Evolutionary conservation across 2,329 filamentous ascomycete species (phyloP).

Genomic region (Fusarium praegraminearum): DNA sequence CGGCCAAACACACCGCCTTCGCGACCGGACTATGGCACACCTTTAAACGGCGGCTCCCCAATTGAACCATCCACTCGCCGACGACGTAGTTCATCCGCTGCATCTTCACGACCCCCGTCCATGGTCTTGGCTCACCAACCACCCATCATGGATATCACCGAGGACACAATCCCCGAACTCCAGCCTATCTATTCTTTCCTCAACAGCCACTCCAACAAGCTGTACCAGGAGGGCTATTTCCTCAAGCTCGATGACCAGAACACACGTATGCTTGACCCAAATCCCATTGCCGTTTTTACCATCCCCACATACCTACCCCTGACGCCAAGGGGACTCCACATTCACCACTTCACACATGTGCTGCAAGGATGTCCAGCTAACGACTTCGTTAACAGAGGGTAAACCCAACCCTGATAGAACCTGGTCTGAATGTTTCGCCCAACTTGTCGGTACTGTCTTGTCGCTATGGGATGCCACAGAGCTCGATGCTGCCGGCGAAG

Average conservation of each 20-base stretch:
- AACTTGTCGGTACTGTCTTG: slow-evolving; percentile 93
- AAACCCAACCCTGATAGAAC: slow-evolving; percentile 85
- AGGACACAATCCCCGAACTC: slow-evolving; percentile 91
- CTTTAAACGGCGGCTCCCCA: slow-evolving; percentile 58
- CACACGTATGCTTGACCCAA: slow-evolving; percentile 70
- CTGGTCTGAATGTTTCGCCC: slow-evolving; percentile 97
- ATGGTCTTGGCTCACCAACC: slow-evolving; percentile 90
- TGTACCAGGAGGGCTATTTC: slow-evolving; percentile 98
- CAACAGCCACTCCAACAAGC: slow-evolving; percentile 94
- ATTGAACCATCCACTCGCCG: slow-evolving; percentile 58
- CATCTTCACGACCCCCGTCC: slow-evolving; percentile 75
- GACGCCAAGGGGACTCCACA: slow-evolving; percentile 27
- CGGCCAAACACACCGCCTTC: slow-evolving; percentile 56
- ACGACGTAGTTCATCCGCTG: slow-evolving; percentile 58
- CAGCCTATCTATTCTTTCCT: slow-evolving; percentile 94
- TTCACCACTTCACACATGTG: slow-evolving; percentile 14
- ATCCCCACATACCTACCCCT: slow-evolving; percentile 27
- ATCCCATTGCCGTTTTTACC: slow-evolving; percentile 44
- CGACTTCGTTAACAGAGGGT: slow-evolving; percentile 71
- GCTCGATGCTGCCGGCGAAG: slow-evolving; percentile 85
- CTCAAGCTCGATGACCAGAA: slow-evolving; percentile 96
- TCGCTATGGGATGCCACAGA: slow-evolving; percentile 96
- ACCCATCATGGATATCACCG: slow-evolving; percentile 84
- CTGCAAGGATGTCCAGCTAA: slow-evolving; percentile 30
- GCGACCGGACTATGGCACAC: slow-evolving; percentile 57